Evolutionary conservation across 352 stramenopile genomes (phyloP).

Genomic region (Phytophthora podocarpi): DNA sequence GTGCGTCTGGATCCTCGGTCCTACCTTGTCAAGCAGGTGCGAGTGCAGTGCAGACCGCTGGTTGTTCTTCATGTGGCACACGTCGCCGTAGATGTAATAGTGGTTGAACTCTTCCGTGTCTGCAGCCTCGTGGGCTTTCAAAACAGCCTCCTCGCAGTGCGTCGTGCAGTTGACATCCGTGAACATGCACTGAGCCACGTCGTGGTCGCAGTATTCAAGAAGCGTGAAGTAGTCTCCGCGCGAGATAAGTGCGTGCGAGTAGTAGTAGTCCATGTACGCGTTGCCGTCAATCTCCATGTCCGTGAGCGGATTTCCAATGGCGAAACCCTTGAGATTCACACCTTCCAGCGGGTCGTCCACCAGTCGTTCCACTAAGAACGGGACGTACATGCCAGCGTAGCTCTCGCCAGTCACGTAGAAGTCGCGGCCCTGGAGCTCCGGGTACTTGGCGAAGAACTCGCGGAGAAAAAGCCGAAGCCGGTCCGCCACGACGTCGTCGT

Average conservation of each 20-base stretch:
- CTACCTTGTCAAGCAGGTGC: constrained; percentile 34
- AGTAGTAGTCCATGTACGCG: constrained; percentile 80
- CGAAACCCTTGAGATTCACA: constrained; percentile 68
- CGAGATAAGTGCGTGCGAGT: constrained; percentile 79
- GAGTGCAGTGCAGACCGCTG: constrained; percentile 49
- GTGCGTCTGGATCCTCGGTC: constrained; percentile 39
- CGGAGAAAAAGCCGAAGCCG: constrained; percentile 64
- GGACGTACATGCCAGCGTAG: constrained; percentile 90
- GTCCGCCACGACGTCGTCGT: constrained; percentile 64
- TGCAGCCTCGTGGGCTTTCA: constrained; percentile 44
- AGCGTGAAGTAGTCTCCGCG: constrained; percentile 59
- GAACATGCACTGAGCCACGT: constrained; percentile 69
- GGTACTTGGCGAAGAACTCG: constrained; percentile 81
- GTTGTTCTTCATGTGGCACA: constrained; percentile 62
- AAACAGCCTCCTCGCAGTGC: constrained; percentile 49
- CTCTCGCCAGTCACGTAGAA: constrained; percentile 90
- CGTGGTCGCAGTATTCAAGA: constrained; percentile 52
- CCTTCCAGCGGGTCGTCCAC: constrained; percentile 50
- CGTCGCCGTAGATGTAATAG: constrained; percentile 79
- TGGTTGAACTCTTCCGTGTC: constrained; percentile 58
- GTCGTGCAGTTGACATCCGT: constrained; percentile 51
- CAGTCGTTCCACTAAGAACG: constrained; percentile 73
- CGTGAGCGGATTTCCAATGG: constrained; percentile 78
- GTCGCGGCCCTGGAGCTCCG: constrained; percentile 60
- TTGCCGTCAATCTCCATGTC: constrained; percentile 70